Percentiles rank a stretch among this genome's conserved stretches.
Evolutionary conservation across 495 filamentous ascomycete genomes (phyloP).

Genomic region (Pseudomonodictys pantanalensis): DNA sequence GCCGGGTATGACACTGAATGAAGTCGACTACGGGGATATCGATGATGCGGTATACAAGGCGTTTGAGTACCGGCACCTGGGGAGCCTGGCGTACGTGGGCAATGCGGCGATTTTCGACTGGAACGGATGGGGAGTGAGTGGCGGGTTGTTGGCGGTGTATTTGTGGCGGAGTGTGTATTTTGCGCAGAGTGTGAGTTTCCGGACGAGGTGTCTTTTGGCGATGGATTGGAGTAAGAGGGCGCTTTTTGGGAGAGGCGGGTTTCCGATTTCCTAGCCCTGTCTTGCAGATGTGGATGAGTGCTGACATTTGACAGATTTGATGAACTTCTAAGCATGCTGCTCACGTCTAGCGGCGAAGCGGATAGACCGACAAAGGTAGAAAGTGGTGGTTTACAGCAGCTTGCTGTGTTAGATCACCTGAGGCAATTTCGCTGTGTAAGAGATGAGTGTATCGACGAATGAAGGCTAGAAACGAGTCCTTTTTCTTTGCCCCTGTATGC

Average conservation of each 20-base stretch:
- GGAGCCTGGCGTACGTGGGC: conserved; percentile 91
- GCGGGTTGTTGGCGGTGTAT: conserved; percentile 91
- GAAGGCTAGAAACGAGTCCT: no score
- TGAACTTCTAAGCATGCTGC: conserved; percentile 55
- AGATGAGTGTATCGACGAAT: no score
- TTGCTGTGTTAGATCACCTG: no score
- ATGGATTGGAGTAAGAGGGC: conserved; percentile 99
- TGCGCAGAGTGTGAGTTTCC: conserved; percentile 90
- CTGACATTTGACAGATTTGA: conserved; percentile 52
- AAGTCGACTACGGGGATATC: conserved; percentile 81
- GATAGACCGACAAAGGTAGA: no score
- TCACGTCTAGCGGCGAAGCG: no score
- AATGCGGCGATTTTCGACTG: conserved; percentile 95
- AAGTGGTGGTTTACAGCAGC: conserved; percentile 1
- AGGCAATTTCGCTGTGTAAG: no score
- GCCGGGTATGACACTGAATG: conserved; percentile 72
- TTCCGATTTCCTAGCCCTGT: conserved; percentile 5
- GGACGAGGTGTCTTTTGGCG: conserved; percentile 83
- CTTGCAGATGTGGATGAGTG: background rate
- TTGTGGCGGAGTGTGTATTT: conserved; percentile 97
- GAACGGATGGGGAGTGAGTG: conserved; percentile 71
- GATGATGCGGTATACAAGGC: conserved; percentile 93
- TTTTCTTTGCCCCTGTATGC: no score
- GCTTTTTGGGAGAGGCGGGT: conserved; percentile 88
- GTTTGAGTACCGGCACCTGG: conserved; percentile 91